These are phyloP conservation scores for Cetradonia linearis DNA, from an alignment of 495 filamentous ascomycete genomes.

Conservation along the genomic window DNA sequence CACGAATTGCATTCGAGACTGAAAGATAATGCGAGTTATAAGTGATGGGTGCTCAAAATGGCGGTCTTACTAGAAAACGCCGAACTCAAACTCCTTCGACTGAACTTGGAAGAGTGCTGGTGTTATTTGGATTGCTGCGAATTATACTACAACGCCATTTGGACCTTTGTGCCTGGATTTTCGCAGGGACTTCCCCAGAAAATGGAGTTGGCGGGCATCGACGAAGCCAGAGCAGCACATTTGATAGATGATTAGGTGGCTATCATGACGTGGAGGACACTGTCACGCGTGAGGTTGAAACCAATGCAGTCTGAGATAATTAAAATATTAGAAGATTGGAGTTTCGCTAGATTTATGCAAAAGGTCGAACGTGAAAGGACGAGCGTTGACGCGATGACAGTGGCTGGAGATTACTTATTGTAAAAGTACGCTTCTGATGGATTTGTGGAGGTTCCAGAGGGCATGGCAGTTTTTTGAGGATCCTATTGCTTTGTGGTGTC, in stretches of 20 bases:
- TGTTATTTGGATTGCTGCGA: background rate
- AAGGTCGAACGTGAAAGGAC: background rate
- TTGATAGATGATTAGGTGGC: background rate
- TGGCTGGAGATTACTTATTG: rapidly evolving
- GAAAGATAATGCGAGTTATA: background rate
- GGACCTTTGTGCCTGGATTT: background rate
- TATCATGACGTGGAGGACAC: background rate
- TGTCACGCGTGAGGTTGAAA: background rate
- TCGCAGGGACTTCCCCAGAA: background rate
- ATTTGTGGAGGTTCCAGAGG: background rate
- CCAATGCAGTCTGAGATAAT: background rate
- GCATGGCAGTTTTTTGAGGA: background rate
- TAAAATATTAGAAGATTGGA: background rate
- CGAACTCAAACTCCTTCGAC: background rate
- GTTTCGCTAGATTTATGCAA: background rate
- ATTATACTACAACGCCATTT: background rate
- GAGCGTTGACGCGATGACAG: too few relatives aligned
- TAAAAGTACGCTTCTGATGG: background rate
- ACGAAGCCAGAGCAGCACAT: background rate
- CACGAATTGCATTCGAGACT: background rate
- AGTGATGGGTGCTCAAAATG: background rate
- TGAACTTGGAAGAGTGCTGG: background rate
- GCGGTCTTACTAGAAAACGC: background rate
- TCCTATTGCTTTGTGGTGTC: background rate
- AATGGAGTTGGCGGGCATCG: background rate